These are phyloP conservation scores for Spergularia azorica DNA, from an alignment of 179 eudicot genomes.

Conservation along the genomic window DNA sequence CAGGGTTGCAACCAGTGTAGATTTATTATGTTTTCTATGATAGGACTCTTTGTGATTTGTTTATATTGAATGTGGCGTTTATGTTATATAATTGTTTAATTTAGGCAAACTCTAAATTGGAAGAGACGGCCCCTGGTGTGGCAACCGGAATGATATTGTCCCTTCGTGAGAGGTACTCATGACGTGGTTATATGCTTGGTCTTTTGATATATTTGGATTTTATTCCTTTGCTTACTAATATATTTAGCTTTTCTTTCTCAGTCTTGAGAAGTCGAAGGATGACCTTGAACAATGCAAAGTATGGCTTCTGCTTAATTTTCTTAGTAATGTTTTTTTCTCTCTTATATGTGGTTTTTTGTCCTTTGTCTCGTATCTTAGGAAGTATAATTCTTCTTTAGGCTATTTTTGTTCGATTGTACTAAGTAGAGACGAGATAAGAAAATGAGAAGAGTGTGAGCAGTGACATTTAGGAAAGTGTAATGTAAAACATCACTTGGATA, in stretches of 20 bases:
- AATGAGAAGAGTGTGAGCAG: neutral
- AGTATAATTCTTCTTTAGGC: neutral
- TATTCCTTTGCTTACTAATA: conserved; percentile 1
- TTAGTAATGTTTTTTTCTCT: neutral
- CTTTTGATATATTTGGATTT: neutral
- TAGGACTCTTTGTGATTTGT: neutral
- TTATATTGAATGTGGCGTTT: neutral
- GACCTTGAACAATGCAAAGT: conserved; percentile 81
- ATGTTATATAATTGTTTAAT: conserved; percentile 11
- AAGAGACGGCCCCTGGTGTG: conserved; percentile 90
- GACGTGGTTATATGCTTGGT: neutral
- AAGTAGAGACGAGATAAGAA: neutral
- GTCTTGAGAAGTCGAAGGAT: conserved; percentile 90
- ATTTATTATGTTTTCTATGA: neutral
- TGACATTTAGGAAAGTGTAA: neutral
- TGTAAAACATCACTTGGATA: neutral
- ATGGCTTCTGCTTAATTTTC: conserved; percentile 31
- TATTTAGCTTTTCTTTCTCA: conserved; percentile 34
- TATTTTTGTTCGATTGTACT: neutral
- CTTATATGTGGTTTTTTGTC: neutral
- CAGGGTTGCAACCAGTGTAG: neutral
- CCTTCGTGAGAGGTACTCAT: conserved; percentile 78
- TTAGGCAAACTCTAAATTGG: conserved; percentile 55
- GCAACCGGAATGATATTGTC: conserved; percentile 88
- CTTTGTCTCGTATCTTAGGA: neutral